Evolutionary conservation across 148 eudicot genomes (phyloP).

Genomic region (Tetragonia tetragonoides): DNA sequence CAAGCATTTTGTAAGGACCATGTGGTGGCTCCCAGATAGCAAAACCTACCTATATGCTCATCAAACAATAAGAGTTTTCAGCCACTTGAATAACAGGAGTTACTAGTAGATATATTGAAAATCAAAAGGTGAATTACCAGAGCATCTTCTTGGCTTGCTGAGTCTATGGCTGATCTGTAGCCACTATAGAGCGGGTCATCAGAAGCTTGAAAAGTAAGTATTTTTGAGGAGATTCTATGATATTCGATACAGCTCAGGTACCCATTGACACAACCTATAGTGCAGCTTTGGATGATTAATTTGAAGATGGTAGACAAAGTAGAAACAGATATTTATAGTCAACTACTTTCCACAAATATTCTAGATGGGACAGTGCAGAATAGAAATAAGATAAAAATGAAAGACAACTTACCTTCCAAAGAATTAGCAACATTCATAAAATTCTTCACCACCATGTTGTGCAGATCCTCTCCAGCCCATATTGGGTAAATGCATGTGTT

Average conservation of each 20-base stretch:
- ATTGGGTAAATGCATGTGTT: constrained; percentile 81
- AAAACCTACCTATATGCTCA: constrained; percentile 58
- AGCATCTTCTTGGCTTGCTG: constrained; percentile 75
- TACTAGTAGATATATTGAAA: not conserved
- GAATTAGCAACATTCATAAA: constrained; percentile 73
- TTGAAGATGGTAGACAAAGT: constrained; percentile 20
- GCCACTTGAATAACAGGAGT: not conserved
- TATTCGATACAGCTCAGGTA: constrained; percentile 77
- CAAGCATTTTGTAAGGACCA: constrained; percentile 67
- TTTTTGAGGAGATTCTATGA: constrained; percentile 65
- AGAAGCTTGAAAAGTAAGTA: constrained; percentile 73
- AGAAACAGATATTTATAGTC: not conserved
- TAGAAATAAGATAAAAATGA: not conserved
- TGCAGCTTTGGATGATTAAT: constrained; percentile 14
- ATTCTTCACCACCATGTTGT: constrained; percentile 73
- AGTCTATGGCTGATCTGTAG: constrained; percentile 74
- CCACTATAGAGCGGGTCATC: constrained; percentile 82
- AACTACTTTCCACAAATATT: not conserved
- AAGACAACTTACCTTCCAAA: constrained; percentile 65
- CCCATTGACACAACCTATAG: constrained; percentile 64
- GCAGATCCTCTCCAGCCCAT: constrained; percentile 96
- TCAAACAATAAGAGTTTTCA: constrained; percentile 10
- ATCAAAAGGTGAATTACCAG: constrained; percentile 40
- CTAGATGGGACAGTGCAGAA: not conserved
- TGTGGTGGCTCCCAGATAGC: constrained; percentile 98